Evolutionary conservation across 2,329 filamentous ascomycete species (phyloP).

Genomic region (Xenoacremonium recifei): DNA sequence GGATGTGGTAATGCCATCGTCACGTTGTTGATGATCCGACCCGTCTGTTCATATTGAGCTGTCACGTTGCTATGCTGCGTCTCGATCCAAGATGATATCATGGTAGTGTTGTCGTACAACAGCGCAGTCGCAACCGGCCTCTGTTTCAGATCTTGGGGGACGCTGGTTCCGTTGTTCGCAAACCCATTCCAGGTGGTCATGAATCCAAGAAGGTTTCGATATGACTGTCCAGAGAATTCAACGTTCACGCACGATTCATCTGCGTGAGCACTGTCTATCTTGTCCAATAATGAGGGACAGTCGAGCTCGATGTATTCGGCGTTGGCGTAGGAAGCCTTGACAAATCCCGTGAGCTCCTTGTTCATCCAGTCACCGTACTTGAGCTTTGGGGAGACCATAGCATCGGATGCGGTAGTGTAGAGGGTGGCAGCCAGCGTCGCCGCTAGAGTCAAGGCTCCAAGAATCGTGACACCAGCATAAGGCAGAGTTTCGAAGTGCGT

Average conservation of each 20-base stretch:
- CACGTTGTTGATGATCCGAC: constrained; percentile 70
- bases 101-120: constrained; percentile 70
- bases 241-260: constrained; percentile 65
- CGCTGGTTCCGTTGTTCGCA: constrained; percentile 41
- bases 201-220: constrained; percentile 67
- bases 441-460: constrained; percentile 63
- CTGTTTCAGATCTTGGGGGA: constrained; percentile 35
- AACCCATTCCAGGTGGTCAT: constrained; percentile 53
- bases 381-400: constrained; percentile 72
- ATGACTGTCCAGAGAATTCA: constrained; percentile 67
- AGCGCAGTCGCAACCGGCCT: constrained; percentile 62
- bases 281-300: constrained; percentile 62
- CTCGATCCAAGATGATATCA: constrained; percentile 69
- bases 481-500: constrained; percentile 65
- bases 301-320: constrained; percentile 48
- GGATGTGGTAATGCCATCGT: constrained; percentile 76
- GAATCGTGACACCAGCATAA: constrained; percentile 60
- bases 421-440: constrained; percentile 66
- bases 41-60: constrained; percentile 44
- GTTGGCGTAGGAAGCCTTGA: constrained; percentile 65
- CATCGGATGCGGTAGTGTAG: constrained; percentile 75
- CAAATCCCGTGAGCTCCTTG: constrained; percentile 51
- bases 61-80: constrained; percentile 50
- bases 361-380: constrained; percentile 54
- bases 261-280: constrained; percentile 37